These are phyloP conservation scores for Tetrapyrgos nigripes DNA, from an alignment of 1,284 basidiomycete genomes.

Conservation along the genomic window DNA sequence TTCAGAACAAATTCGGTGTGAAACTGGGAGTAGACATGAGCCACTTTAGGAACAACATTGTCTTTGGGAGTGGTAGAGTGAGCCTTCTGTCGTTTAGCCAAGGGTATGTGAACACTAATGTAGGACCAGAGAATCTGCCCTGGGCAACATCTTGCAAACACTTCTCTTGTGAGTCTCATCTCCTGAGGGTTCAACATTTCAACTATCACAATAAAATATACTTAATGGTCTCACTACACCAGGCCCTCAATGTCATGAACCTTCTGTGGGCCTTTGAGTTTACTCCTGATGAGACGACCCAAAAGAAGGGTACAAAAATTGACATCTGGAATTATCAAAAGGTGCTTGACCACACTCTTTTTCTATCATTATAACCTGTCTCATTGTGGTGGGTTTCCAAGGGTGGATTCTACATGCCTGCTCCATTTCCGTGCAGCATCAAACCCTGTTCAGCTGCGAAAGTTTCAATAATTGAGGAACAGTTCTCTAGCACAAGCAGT, in stretches of 20 bases:
- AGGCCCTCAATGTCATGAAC: slow-evolving; percentile 23
- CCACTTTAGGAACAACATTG: slow-evolving; percentile 15
- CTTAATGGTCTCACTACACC: background rate
- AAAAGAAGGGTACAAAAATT: background rate
- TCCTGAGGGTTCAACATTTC: too few species aligned
- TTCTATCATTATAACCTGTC: background rate
- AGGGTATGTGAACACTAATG: background rate
- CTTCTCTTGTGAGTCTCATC: slow-evolving; percentile 31
- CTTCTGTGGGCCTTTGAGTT: slow-evolving; percentile 38
- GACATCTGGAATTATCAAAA: background rate
- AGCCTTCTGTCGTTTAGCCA: slow-evolving; percentile 1
- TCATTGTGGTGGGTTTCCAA: background rate
- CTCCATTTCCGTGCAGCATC: slow-evolving; percentile 7
- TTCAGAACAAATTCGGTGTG: slow-evolving; percentile 16
- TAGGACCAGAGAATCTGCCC: slow-evolving; percentile 31
- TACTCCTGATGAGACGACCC: slow-evolving; percentile 10
- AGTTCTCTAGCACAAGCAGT: background rate
- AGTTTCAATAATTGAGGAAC: background rate
- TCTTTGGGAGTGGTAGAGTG: slow-evolving; percentile 25
- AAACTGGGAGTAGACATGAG: slow-evolving; percentile 11
- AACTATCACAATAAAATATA: background rate
- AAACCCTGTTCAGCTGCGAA: background rate
- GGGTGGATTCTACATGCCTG: slow-evolving; percentile 1
- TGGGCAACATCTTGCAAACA: slow-evolving; percentile 33
- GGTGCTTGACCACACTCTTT: background rate